A percentile compares a stretch with the other conserved stretches of the same genome.
Evolutionary conservation across 2,329 filamentous ascomycete genomes (phyloP).

Genomic region (Mollisia scopiformis): DNA sequence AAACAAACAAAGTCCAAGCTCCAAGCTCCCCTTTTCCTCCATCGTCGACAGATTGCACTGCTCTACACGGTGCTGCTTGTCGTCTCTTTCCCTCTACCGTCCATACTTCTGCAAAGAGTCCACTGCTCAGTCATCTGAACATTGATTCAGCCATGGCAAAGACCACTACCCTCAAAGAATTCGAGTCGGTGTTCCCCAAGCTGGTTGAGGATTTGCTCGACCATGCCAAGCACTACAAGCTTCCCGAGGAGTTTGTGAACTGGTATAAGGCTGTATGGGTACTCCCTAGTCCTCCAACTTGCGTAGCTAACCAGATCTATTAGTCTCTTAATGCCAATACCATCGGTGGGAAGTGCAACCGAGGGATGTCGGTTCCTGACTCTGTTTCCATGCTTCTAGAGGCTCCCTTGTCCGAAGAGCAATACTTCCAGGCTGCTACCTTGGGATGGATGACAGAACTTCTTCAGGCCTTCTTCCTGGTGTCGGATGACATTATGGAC

Average conservation of each 20-base stretch:
- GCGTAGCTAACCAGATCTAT: slow-evolving; percentile 10
- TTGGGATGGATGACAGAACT: slow-evolving; percentile 98
- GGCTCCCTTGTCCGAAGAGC: slow-evolving; percentile 71
- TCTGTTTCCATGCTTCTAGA: slow-evolving; percentile 80
- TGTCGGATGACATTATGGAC: slow-evolving; percentile 99
- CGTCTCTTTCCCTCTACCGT: no score
- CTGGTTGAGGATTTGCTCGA: slow-evolving; percentile 81
- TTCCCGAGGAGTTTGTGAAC: slow-evolving; percentile 77
- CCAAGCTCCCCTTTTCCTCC: background rate
- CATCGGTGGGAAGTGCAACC: slow-evolving; percentile 96
- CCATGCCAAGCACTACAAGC: slow-evolving; percentile 79
- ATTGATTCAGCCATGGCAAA: slow-evolving; percentile 56
- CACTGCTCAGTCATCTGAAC: slow-evolving; percentile 8
- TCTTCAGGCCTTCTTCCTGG: slow-evolving; percentile 97
- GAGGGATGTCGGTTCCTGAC: slow-evolving; percentile 96
- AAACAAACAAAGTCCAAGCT: no score
- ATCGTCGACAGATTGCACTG: no score
- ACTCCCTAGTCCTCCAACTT: slow-evolving; percentile 3
- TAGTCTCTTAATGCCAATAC: slow-evolving; percentile 86
- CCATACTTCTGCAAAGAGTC: background rate
- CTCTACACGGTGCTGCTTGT: no score
- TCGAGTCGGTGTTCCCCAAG: slow-evolving; percentile 87
- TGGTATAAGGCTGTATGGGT: slow-evolving; percentile 69
- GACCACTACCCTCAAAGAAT: slow-evolving; percentile 79
- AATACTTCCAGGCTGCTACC: slow-evolving; percentile 86